These are phyloP conservation scores for Chlorella sp. DNA, from an alignment of 139 green algal genomes.

Conservation along the genomic window DNA sequence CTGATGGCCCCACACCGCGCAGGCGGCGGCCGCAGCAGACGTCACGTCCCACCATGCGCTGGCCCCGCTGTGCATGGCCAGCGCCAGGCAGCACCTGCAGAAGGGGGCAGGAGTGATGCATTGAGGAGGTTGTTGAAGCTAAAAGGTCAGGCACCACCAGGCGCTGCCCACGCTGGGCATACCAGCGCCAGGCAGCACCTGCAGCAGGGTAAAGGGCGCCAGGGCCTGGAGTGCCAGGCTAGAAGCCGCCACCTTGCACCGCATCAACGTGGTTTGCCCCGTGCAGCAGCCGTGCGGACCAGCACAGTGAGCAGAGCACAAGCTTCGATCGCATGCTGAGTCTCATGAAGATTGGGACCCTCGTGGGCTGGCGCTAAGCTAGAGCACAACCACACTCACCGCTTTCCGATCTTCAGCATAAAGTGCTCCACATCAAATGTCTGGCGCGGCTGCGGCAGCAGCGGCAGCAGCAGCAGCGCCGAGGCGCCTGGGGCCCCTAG, in stretches of 20 bases:
- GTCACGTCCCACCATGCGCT: not conserved
- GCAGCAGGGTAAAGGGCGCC: not conserved
- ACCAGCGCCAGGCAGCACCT: not conserved
- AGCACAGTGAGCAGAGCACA: no score
- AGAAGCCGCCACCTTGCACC: no score
- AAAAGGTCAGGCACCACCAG: no score
- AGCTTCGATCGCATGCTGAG: no score
- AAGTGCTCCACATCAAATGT: not conserved
- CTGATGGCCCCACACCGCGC: not conserved
- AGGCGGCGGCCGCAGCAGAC: not conserved
- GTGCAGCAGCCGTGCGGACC: no score
- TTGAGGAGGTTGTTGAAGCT: no score
- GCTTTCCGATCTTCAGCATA: constrained; percentile 18
- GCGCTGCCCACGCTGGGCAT: not conserved
- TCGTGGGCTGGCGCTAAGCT: no score
- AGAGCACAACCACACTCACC: constrained; percentile 7
- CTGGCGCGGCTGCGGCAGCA: constrained; percentile 2
- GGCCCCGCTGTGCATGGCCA: not conserved
- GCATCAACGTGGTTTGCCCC: no score
- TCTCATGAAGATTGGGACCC: no score
- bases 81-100: not conserved
- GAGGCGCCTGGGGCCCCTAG: not conserved
- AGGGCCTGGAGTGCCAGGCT: no score
- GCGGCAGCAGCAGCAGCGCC: not conserved
- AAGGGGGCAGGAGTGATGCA: no score